Percentiles rank a stretch among this genome's conserved stretches.
These are phyloP conservation scores for Coprinellus micaceus DNA, from an alignment of 768 basidiomycete genomes.

Conservation along the genomic window DNA sequence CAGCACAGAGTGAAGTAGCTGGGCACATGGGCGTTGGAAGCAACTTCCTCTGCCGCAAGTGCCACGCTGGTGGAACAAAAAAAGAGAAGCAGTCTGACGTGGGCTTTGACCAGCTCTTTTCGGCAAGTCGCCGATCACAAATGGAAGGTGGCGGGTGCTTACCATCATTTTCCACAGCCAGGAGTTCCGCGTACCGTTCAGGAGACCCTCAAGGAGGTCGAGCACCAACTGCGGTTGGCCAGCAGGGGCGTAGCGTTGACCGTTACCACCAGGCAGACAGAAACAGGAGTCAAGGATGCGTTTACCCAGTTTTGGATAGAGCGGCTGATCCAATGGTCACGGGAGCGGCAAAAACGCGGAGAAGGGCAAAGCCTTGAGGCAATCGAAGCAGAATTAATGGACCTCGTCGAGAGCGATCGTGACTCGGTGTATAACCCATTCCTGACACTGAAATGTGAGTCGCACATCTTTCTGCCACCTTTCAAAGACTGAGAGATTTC, in stretches of 20 bases:
- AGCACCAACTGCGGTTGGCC: background rate
- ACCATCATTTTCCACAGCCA: background rate
- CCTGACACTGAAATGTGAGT: conserved; percentile 2
- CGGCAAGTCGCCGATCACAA: conserved; percentile 18
- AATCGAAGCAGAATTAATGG: background rate
- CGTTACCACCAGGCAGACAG: background rate
- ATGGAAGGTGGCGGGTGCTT: background rate
- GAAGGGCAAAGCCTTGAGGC: background rate
- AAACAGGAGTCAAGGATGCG: conserved; percentile 6
- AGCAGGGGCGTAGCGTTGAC: background rate
- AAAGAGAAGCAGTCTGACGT: conserved; percentile 28
- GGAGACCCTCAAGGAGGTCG: background rate
- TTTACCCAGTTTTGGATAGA: conserved; percentile 4
- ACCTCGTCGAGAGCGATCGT: background rate
- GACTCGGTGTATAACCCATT: background rate
- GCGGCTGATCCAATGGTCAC: background rate
- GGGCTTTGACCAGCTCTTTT: conserved; percentile 34
- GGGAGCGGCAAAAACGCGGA: background rate
- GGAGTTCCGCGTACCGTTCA: background rate
- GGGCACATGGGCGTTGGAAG: conserved; percentile 39
- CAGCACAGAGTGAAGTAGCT: conserved; percentile 33
- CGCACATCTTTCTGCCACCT: background rate
- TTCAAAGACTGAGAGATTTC: too few species aligned
- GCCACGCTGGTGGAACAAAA: conserved; percentile 31
- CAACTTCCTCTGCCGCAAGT: conserved; percentile 39